phyloP scores from a whole-genome alignment of 2,329 filamentous ascomycete genomes.

The Tolypocladium ophioglossoides region DNA sequence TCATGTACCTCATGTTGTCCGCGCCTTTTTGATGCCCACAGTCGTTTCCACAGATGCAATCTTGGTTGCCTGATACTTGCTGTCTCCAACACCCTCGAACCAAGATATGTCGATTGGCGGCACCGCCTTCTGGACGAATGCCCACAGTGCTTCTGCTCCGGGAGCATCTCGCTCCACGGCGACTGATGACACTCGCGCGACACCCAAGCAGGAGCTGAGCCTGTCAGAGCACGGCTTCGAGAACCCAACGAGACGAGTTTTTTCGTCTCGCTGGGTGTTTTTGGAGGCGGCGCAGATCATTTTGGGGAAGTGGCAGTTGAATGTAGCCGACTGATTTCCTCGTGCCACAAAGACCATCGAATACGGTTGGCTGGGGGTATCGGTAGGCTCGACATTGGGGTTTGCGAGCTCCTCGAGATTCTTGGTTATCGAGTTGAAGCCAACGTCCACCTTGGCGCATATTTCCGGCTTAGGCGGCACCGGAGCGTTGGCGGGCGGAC shows the following conservation, averaged over 20 bases:
- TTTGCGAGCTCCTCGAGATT: constrained; percentile 35
- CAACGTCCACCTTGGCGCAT: constrained; percentile 48
- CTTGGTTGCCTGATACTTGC: constrained; percentile 19
- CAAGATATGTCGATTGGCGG: constrained; percentile 42
- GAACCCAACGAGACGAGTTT: constrained; percentile 50
- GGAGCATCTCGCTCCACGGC: constrained; percentile 48
- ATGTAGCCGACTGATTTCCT: constrained; percentile 44
- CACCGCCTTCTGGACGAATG: constrained; percentile 44
- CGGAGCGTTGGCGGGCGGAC: not conserved
- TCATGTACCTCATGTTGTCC: not conserved
- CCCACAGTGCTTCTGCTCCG: constrained; percentile 42
- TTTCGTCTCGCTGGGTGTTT: constrained; percentile 21
- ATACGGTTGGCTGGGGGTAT: constrained; percentile 20
- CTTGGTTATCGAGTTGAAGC: constrained; percentile 53
- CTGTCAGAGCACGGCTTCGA: constrained; percentile 48
- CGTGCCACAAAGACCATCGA: constrained; percentile 47
- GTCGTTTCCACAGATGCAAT: constrained; percentile 25
- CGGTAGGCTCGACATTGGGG: not conserved
- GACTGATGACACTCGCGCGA: constrained; percentile 55
- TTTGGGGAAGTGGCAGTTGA: constrained; percentile 50
- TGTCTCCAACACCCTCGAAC: constrained; percentile 21
- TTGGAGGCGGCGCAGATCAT: constrained; percentile 41
- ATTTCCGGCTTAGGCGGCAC: constrained; percentile 36
- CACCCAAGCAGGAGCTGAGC: constrained; percentile 44
- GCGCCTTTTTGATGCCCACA: constrained; percentile 18